Conservation (phyloP, 169 alveolate genomes). For the Plasmodium vivax region DNA sequence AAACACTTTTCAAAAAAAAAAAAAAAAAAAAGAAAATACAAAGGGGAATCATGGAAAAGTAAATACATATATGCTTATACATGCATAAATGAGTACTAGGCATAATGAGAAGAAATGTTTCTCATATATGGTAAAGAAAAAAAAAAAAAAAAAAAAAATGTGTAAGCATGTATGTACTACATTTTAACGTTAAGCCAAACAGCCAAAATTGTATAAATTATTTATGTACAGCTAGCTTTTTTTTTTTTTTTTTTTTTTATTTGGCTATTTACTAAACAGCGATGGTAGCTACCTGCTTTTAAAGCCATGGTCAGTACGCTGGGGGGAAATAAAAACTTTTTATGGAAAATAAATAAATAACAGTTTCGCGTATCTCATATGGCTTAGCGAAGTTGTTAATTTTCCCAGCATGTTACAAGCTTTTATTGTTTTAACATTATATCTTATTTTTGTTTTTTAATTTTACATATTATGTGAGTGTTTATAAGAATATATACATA, state of each 20-base stretch:
- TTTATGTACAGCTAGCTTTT: slow-evolving; percentile 20
- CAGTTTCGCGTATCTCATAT: not conserved
- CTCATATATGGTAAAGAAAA: not conserved
- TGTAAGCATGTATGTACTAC: not conserved
- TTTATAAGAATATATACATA: not conserved
- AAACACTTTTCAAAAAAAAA: not conserved
- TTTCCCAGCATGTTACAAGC: not conserved
- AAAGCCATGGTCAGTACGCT: not conserved
- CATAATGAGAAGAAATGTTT: not conserved
- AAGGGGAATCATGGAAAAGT: not conserved
- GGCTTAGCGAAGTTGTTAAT: not conserved
- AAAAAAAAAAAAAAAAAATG: not conserved
- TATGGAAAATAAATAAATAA: slow-evolving; percentile 20
- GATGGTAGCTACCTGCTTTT: not conserved
- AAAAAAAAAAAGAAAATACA: not conserved
- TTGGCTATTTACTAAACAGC: slow-evolving; percentile 6
- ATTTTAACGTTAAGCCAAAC: not conserved
- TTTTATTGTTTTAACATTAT: not conserved
- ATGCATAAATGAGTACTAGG: not conserved
- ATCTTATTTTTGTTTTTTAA: slow-evolving; percentile 9
- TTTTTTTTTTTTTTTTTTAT: slow-evolving; percentile 35
- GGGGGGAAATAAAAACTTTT: not conserved
- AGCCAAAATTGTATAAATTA: slow-evolving; percentile 1
- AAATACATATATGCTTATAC: not conserved
- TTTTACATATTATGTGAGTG: not conserved